These are phyloP conservation scores for Oleoguttula mirabilis DNA, from an alignment of 495 filamentous ascomycete species.

Conservation along the genomic window DNA sequence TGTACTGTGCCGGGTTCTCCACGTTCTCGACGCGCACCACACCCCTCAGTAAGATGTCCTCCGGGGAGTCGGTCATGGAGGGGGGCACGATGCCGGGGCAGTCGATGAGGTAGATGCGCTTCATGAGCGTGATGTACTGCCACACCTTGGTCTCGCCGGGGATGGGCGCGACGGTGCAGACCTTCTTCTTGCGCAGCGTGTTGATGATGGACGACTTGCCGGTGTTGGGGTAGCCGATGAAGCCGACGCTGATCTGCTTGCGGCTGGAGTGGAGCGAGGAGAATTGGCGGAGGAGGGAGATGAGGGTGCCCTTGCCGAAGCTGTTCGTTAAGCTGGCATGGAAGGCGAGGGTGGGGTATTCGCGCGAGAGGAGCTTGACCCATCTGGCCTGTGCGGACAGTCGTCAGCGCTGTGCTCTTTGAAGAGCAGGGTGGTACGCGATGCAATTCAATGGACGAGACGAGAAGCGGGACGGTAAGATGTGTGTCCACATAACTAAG, in stretches of 20 bases:
- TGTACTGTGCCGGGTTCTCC: conserved; percentile 89
- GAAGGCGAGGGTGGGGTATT: conserved; percentile 88
- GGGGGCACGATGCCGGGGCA: conserved; percentile 94
- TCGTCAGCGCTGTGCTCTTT: conserved; percentile 16
- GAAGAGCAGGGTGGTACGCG: no score
- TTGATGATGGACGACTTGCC: conserved; percentile 35
- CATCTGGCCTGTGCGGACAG: conserved; percentile 57
- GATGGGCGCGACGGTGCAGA: conserved; percentile 88
- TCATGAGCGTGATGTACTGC: conserved; percentile 97
- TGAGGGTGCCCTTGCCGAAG: conserved; percentile 34
- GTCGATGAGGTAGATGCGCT: conserved; percentile 91
- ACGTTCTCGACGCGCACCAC: conserved; percentile 92
- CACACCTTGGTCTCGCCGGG: conserved; percentile 94
- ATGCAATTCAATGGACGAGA: no score
- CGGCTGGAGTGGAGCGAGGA: conserved; percentile 77
- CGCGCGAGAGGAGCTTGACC: conserved; percentile 68
- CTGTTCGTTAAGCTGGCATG: conserved; percentile 86
- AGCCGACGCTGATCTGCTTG: conserved; percentile 52
- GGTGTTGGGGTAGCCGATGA: conserved; percentile 35
- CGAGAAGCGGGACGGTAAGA: no score
- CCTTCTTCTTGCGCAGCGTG: conserved; percentile 65
- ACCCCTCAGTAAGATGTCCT: conserved; percentile 84
- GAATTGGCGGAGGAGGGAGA: conserved; percentile 58
- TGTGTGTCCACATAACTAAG: conserved; percentile 99
- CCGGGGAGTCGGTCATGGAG: conserved; percentile 61